These are phyloP conservation scores for Saccharomyces hybrid DNA, from an alignment of 1,139 yeast genomes.

Conservation along the genomic window DNA sequence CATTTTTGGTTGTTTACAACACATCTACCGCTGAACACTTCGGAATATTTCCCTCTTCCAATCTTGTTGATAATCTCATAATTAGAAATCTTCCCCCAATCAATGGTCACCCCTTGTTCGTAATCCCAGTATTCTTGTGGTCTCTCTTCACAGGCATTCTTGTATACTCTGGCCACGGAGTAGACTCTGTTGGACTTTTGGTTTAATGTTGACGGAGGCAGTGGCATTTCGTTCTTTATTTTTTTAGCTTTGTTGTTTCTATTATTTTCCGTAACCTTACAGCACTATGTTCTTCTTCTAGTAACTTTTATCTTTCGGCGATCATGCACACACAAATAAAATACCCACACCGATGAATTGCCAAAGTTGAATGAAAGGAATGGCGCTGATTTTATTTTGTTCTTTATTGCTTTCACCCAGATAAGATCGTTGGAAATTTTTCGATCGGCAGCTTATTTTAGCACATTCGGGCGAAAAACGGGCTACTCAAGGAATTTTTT, in stretches of 20 bases:
- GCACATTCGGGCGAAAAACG: neutral
- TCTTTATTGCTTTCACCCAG: neutral
- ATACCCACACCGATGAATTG: neutral
- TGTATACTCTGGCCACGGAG: conserved; percentile 51
- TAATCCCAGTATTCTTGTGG: conserved; percentile 77
- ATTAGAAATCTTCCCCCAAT: conserved; percentile 63
- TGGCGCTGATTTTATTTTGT: neutral
- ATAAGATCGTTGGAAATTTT: neutral
- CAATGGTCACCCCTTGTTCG: conserved; percentile 54
- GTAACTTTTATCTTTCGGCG: neutral
- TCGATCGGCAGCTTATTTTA: neutral
- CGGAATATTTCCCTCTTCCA: conserved; percentile 76
- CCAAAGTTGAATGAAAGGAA: neutral
- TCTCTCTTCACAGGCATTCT: conserved; percentile 55
- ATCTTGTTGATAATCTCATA: conserved; percentile 66
- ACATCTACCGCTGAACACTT: conserved; percentile 59
- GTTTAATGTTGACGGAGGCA: conserved; percentile 32
- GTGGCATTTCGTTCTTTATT: conserved; percentile 18
- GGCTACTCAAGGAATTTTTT: neutral
- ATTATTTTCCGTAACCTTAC: neutral
- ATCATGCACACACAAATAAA: neutral
- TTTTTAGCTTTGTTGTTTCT: neutral
- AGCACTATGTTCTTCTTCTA: neutral
- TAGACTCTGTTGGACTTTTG: conserved; percentile 35
- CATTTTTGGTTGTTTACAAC: conserved; percentile 43